Evolutionary conservation across 768 basidiomycete species (phyloP).

Genomic region (Lyophyllum semitale): DNA sequence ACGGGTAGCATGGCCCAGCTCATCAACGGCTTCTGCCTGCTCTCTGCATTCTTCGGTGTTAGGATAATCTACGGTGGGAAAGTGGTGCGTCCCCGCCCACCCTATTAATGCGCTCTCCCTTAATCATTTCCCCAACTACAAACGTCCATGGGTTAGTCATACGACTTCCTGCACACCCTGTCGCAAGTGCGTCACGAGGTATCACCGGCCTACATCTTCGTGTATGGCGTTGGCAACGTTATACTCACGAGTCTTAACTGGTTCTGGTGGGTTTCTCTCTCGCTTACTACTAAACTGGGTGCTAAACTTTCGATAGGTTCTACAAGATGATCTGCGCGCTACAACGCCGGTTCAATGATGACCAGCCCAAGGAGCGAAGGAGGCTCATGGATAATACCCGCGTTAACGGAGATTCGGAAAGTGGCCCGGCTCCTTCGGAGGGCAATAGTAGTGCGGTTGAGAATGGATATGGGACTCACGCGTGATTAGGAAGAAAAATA

Average conservation of each 20-base stretch:
- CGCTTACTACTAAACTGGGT: background rate
- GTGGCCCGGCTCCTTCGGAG: constrained; percentile 4
- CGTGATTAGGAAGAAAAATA: background rate
- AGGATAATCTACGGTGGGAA: constrained; percentile 72
- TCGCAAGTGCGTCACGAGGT: constrained; percentile 55
- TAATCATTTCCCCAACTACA: background rate
- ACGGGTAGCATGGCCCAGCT: constrained; percentile 71
- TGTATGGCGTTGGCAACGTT: constrained; percentile 62
- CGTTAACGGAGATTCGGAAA: constrained; percentile 16
- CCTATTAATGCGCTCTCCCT: background rate
- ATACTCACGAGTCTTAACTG: constrained; percentile 74
- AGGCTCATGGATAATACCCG: constrained; percentile 2
- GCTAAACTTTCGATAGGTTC: constrained; percentile 55
- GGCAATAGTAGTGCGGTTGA: background rate
- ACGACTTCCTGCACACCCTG: constrained; percentile 65
- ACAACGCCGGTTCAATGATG: constrained; percentile 54
- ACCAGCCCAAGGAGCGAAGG: constrained; percentile 14
- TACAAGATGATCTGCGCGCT: constrained; percentile 71
- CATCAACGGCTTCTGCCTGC: constrained; percentile 69
- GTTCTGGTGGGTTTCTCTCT: constrained; percentile 59
- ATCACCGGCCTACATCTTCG: constrained; percentile 47
- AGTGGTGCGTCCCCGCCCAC: constrained; percentile 32
- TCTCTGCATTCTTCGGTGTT: constrained; percentile 67
- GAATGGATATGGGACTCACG: constrained; percentile 5
- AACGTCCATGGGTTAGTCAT: constrained; percentile 46